phyloP scores from a whole-genome alignment of 176 grass and related monocot genomes.

The Bonia amplexicaulis region DNA sequence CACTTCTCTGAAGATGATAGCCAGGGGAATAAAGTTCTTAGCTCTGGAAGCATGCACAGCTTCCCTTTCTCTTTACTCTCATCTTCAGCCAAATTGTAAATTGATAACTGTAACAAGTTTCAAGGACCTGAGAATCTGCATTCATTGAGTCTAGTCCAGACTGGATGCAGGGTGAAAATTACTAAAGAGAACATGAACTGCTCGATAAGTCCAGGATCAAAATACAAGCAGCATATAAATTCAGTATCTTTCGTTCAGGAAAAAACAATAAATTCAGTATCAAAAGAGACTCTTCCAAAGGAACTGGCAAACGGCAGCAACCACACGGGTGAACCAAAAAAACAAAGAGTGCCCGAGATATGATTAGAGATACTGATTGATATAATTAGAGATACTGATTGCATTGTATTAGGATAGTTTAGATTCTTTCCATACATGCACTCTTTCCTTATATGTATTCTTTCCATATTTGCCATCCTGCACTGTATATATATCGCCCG shows the following conservation, averaged over 20 bases:
- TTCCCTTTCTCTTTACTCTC: neutral
- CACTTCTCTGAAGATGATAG: conserved; percentile 1
- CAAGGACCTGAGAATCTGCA: neutral
- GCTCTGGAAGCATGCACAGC: neutral
- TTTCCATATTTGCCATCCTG: too few relatives aligned
- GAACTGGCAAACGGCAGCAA: neutral
- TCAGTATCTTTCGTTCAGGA: neutral
- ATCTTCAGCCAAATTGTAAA: neutral
- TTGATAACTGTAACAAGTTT: neutral
- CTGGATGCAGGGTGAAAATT: neutral
- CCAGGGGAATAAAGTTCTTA: neutral
- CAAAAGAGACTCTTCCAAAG: neutral
- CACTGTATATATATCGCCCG: too few relatives aligned
- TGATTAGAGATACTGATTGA: too few relatives aligned
- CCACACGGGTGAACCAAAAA: neutral
- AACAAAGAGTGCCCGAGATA: too few relatives aligned
- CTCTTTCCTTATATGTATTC: too few relatives aligned
- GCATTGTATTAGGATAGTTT: too few relatives aligned
- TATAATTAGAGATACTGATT: too few relatives aligned
- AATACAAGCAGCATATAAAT: neutral
- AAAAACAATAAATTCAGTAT: neutral
- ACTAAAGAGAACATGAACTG: neutral
- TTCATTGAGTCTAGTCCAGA: neutral
- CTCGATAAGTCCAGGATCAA: neutral
- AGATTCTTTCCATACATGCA: too few relatives aligned